These are phyloP conservation scores for Trichoderma semiorbis DNA, from an alignment of 2,329 filamentous ascomycete species.

Conservation along the genomic window DNA sequence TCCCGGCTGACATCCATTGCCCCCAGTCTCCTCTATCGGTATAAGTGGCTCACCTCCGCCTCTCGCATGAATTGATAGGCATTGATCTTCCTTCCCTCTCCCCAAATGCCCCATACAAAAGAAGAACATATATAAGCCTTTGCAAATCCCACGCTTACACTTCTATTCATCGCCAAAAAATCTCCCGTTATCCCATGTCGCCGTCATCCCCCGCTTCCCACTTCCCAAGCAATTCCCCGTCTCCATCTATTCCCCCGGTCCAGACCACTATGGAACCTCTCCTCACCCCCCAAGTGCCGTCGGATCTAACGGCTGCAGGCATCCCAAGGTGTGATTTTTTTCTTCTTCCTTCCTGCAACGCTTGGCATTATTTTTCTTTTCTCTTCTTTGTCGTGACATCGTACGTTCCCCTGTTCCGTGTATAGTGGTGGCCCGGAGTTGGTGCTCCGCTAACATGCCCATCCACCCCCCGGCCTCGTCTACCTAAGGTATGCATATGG, in stretches of 20 bases:
- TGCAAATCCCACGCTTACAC: not conserved
- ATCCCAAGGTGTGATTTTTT: not conserved
- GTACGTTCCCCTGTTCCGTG: not conserved
- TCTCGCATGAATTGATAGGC: not conserved
- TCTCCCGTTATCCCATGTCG: not conserved
- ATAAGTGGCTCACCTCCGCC: not conserved
- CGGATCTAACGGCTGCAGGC: conserved; percentile 10
- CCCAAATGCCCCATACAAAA: not conserved
- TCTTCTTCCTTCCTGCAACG: not conserved
- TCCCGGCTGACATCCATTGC: not conserved
- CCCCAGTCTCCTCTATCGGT: not conserved
- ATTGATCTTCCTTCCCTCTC: not conserved
- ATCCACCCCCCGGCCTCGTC: not conserved
- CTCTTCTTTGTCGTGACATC: not conserved
- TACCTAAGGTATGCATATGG: too few relatives aligned
- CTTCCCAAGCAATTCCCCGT: not conserved
- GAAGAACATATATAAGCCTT: not conserved
- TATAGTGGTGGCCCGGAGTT: not conserved
- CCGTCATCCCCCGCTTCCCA: not conserved
- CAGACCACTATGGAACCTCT: conserved; percentile 29
- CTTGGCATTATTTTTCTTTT: not conserved
- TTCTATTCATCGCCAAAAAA: not conserved
- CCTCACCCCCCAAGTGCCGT: conserved; percentile 3
- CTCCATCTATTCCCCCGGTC: conserved; percentile 24
- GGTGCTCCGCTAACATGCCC: not conserved